Conservation (phyloP, 1,284 basidiomycete genomes). For the Irpex lacteus region DNA sequence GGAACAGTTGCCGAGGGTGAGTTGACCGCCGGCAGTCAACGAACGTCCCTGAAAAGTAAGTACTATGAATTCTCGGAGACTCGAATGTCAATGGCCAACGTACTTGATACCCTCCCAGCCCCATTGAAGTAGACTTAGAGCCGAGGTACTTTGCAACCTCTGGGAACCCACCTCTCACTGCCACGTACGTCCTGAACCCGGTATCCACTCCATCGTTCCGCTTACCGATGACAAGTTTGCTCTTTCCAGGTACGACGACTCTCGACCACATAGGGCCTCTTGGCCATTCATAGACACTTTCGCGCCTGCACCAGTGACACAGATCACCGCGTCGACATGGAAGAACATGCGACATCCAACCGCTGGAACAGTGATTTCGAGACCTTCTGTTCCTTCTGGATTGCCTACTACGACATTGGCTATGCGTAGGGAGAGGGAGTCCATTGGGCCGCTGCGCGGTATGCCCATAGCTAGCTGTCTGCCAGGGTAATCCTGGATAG, state of each 20-base stretch:
- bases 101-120: conserved; percentile 58
- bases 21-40: conserved; percentile 44
- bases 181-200: conserved; percentile 59
- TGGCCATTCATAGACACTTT: conserved; percentile 43
- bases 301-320: conserved; percentile 54
- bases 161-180: conserved; percentile 61
- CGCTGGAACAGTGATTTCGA: conserved; percentile 45
- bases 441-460: conserved; percentile 67
- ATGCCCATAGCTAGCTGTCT: conserved; percentile 58
- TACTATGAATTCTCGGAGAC: too few species aligned
- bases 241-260: conserved; percentile 38
- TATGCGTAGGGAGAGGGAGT: conserved; percentile 53
- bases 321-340: conserved; percentile 47
- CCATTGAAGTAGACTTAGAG: conserved; percentile 61
- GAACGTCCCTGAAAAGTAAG: conserved; percentile 46
- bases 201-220: conserved; percentile 29
- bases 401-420: conserved; percentile 69
- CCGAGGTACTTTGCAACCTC: conserved; percentile 55
- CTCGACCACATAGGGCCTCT: conserved; percentile 47
- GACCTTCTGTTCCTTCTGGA: conserved; percentile 44
- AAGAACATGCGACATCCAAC: conserved; percentile 36
- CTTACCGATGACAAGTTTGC: too few species aligned
- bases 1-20: conserved; percentile 33
- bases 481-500: conserved; percentile 66
- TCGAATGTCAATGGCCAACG: too few species aligned